phyloP scores from a whole-genome alignment of 1,284 basidiomycete genomes.

The Ustilago trichophora region DNA sequence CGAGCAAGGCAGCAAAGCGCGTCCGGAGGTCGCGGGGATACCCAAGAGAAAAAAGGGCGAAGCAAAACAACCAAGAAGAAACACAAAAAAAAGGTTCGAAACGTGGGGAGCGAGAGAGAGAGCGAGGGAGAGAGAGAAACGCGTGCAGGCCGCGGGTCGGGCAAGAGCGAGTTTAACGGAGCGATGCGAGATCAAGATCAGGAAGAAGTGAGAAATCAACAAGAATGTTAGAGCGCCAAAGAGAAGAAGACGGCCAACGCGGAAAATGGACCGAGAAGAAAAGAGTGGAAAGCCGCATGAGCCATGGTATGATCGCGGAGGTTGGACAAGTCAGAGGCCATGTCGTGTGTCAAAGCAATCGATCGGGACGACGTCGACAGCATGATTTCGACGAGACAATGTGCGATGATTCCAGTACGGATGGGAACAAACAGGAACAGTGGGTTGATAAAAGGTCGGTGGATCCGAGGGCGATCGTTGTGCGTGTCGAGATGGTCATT shows the following conservation, averaged over 20 bases:
- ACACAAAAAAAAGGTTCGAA: no score
- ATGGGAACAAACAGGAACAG: no score
- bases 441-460: no score
- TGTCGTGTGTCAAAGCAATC: no score
- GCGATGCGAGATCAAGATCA: not conserved
- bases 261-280: not conserved
- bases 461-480: no score
- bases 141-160: slow-evolving; percentile 1
- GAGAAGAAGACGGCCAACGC: not conserved
- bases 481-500: no score
- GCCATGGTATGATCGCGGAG: not conserved
- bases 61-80: not conserved
- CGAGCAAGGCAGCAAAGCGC: slow-evolving; percentile 2
- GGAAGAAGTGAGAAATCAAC: not conserved
- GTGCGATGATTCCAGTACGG: no score
- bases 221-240: slow-evolving; percentile 16
- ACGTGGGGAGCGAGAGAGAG: not conserved
- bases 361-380: no score
- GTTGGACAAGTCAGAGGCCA: no score
- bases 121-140: not conserved
- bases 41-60: not conserved
- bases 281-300: slow-evolving; percentile 5
- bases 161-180: not conserved
- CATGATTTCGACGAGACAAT: no score
- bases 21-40: slow-evolving; percentile 37